phyloP scores from a whole-genome alignment of 1,284 basidiomycete genomes.

The Leccinum pachyderme region DNA sequence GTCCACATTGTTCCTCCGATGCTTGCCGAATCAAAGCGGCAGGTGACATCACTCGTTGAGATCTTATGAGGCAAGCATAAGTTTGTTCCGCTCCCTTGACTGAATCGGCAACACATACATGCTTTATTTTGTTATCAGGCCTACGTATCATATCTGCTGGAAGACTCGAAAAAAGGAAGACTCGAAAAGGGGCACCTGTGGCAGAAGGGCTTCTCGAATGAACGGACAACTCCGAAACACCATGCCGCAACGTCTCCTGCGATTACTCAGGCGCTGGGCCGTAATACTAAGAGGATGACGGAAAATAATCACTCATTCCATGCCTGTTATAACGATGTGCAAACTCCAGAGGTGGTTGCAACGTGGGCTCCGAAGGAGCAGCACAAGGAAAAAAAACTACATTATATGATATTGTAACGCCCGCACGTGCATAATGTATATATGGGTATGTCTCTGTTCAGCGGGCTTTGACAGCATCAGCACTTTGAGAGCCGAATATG shows the following conservation, averaged over 20 bases:
- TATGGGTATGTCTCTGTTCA: conserved; percentile 1
- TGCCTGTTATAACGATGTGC: not conserved
- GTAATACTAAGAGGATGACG: not conserved
- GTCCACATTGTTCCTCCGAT: not conserved
- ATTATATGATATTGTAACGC: not conserved
- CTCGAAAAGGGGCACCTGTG: not conserved
- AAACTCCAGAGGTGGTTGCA: not conserved
- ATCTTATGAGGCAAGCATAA: not conserved
- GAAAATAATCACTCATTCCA: not conserved
- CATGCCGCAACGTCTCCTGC: not conserved
- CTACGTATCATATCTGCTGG: not conserved
- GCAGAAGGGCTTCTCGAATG: not conserved
- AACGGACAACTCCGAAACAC: not conserved
- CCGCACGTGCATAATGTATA: not conserved
- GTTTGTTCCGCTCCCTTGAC: not conserved
- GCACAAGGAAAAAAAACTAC: not conserved
- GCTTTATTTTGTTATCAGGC: not conserved
- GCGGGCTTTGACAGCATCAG: not conserved
- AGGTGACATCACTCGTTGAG: no score
- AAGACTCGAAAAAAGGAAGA: not conserved
- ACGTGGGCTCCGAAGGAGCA: not conserved
- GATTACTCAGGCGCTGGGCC: not conserved
- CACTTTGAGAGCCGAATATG: not conserved
- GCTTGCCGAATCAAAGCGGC: no score
- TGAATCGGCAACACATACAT: not conserved